These are phyloP conservation scores for Epichloe baconii DNA, from an alignment of 2,329 filamentous ascomycete species.

Conservation along the genomic window DNA sequence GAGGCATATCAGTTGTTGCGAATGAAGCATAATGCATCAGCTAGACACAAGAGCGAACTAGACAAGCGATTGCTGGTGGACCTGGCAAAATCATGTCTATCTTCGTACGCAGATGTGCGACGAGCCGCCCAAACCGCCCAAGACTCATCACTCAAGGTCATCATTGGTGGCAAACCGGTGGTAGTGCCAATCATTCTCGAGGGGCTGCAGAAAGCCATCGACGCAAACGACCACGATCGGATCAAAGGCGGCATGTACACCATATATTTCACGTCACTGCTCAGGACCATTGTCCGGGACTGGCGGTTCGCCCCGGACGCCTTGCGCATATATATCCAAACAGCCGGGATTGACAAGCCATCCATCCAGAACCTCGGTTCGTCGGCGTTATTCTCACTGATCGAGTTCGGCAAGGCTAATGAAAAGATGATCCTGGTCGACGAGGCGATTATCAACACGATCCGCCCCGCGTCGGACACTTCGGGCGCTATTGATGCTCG, in stretches of 20 bases:
- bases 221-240: constrained; percentile 68
- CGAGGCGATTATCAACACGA: constrained; percentile 52
- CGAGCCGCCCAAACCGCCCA: constrained; percentile 82
- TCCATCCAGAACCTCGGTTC: constrained; percentile 85
- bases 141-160: constrained; percentile 83
- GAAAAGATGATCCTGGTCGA: constrained; percentile 80
- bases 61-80: constrained; percentile 78
- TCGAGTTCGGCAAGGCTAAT: constrained; percentile 82
- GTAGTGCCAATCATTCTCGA: constrained; percentile 82
- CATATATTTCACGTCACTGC: constrained; percentile 73
- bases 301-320: constrained; percentile 92
- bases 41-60: constrained; percentile 76
- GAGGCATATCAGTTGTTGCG: constrained; percentile 91
- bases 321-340: constrained; percentile 79
- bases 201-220: constrained; percentile 65
- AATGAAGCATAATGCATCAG: constrained; percentile 84
- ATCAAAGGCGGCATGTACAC: constrained; percentile 95
- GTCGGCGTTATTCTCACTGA: constrained; percentile 68
- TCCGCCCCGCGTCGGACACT: constrained; percentile 57
- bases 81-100: constrained; percentile 79
- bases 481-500: constrained; percentile 42
- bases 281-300: constrained; percentile 77
- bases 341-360: constrained; percentile 80
- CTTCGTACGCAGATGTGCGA: constrained; percentile 89
- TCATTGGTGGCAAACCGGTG: constrained; percentile 76